phyloP scores from a whole-genome alignment of 2,329 filamentous ascomycete species.

The Penicillium brasilianum region DNA sequence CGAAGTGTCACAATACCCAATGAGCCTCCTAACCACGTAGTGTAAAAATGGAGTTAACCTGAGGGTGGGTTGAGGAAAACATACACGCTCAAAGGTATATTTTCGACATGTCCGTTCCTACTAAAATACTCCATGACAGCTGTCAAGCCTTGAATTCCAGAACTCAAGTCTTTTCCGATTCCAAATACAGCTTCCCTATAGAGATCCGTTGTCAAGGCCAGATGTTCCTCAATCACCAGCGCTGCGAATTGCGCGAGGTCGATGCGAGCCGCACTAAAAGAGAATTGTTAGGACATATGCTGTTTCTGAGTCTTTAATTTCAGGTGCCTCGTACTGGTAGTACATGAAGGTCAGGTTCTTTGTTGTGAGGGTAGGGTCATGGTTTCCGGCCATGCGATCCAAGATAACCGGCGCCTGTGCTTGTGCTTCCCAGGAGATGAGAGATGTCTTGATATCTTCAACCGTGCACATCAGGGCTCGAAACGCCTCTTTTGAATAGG shows the following conservation, averaged over 20 bases:
- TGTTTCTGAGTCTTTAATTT: neutral
- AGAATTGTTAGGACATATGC: neutral
- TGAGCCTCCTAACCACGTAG: too few relatives aligned
- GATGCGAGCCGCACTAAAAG: conserved; percentile 49
- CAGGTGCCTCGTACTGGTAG: conserved; percentile 52
- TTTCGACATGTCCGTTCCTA: conserved; percentile 52
- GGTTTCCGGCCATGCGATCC: conserved; percentile 22
- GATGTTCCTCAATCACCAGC: conserved; percentile 49
- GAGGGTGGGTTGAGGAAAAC: neutral
- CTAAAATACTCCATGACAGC: conserved; percentile 56
- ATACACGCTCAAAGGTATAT: conserved; percentile 56
- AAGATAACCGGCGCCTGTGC: neutral
- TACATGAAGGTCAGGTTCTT: conserved; percentile 59
- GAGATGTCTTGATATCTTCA: conserved; percentile 20
- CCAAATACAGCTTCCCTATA: conserved; percentile 45
- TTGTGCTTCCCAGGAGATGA: conserved; percentile 28
- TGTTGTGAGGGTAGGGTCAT: conserved; percentile 53
- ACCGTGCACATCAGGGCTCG: conserved; percentile 16
- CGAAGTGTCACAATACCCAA: too few relatives aligned
- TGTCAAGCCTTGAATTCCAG: conserved; percentile 52
- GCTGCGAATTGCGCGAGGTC: conserved; percentile 56
- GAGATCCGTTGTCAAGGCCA: conserved; percentile 41
- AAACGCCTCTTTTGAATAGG: conserved; percentile 22
- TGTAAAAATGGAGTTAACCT: too few relatives aligned
- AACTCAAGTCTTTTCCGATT: conserved; percentile 49